Evolutionary conservation across 805 yeast species (phyloP).

Genomic region (Tetrapisispora pingtungensis): DNA sequence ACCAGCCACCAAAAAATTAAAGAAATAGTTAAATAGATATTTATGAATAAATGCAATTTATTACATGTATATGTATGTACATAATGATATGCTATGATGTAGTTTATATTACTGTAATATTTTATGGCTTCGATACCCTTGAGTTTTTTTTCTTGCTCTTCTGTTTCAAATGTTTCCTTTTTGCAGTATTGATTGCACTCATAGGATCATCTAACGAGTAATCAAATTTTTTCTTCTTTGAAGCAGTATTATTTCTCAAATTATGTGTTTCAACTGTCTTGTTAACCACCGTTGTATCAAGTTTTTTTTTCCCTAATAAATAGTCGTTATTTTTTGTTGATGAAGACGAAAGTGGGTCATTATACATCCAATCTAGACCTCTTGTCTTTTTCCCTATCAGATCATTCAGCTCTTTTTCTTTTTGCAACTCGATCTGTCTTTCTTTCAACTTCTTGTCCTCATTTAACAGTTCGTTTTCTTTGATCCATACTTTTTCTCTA

Average conservation of each 20-base stretch:
- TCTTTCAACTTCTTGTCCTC: conserved; percentile 58
- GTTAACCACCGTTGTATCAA: conserved; percentile 10
- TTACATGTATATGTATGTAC: not conserved
- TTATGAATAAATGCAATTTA: not conserved
- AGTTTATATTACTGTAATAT: too few relatives aligned
- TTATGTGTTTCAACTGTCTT: not conserved
- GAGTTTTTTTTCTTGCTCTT: not conserved
- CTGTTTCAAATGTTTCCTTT: not conserved
- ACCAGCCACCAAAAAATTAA: conserved; percentile 3
- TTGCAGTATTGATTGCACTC: conserved; percentile 12
- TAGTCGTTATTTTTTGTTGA: conserved; percentile 11
- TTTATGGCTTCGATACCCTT: not conserved
- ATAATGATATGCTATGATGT: not conserved
- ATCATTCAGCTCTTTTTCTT: conserved; percentile 52
- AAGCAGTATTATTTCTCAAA: not conserved
- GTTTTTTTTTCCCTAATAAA: conserved; percentile 15
- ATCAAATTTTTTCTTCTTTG: conserved; percentile 6
- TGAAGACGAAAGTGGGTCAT: conserved; percentile 1
- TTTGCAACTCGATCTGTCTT: conserved; percentile 50
- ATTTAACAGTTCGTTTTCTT: conserved; percentile 66
- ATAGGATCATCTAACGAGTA: conserved; percentile 23
- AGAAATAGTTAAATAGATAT: not conserved
- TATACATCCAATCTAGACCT: conserved; percentile 82
- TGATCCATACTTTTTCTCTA: conserved; percentile 74
- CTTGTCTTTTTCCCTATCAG: conserved; percentile 35